A percentile compares a stretch with the other conserved stretches of the same genome.
Conservation (phyloP, 2,329 filamentous ascomycete genomes). For the Colletotrichum gigasporum region DNA sequence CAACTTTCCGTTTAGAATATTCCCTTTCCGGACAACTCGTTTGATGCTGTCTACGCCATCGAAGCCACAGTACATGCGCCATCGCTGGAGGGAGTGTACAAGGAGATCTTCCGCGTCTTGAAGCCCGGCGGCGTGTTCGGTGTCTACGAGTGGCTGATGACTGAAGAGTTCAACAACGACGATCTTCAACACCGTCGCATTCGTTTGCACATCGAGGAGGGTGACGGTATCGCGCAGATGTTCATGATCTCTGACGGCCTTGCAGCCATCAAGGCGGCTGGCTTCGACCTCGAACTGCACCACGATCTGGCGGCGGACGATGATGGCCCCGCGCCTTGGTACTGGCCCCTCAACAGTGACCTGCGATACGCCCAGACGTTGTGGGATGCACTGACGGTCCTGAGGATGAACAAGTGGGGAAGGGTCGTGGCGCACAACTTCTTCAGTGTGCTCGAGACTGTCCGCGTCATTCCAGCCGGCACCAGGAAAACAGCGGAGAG, state of each 20-base stretch:
- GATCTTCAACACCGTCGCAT: slow-evolving; percentile 86
- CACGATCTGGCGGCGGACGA: slow-evolving; percentile 70
- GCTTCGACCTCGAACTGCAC: slow-evolving; percentile 70
- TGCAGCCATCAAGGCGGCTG: slow-evolving; percentile 81
- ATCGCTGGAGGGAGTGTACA: slow-evolving; percentile 86
- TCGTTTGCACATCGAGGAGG: slow-evolving; percentile 89
- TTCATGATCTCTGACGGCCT: slow-evolving; percentile 82
- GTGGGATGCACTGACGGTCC: slow-evolving; percentile 83
- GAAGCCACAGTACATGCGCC: slow-evolving; percentile 94
- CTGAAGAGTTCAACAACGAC: slow-evolving; percentile 88
- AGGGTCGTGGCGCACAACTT: slow-evolving; percentile 79
- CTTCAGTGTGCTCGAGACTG: slow-evolving; percentile 77
- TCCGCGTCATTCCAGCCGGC: slow-evolving; percentile 80
- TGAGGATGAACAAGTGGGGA: slow-evolving; percentile 88
- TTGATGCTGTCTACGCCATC: slow-evolving; percentile 94
- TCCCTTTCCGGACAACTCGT: slow-evolving; percentile 86
- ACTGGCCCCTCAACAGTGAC: slow-evolving; percentile 89
- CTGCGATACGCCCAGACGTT: slow-evolving; percentile 84
- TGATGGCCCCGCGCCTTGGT: slow-evolving; percentile 86
- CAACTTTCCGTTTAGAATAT: slow-evolving; percentile 72
- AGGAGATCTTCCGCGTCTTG: slow-evolving; percentile 87
- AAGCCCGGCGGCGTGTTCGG: slow-evolving; percentile 96
- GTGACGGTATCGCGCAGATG: slow-evolving; percentile 96
- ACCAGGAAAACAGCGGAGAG: slow-evolving; percentile 96
- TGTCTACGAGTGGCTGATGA: slow-evolving; percentile 98